Conservation (phyloP, 2,329 filamentous ascomycete genomes). For the Curvularia hawaiiensis region DNA sequence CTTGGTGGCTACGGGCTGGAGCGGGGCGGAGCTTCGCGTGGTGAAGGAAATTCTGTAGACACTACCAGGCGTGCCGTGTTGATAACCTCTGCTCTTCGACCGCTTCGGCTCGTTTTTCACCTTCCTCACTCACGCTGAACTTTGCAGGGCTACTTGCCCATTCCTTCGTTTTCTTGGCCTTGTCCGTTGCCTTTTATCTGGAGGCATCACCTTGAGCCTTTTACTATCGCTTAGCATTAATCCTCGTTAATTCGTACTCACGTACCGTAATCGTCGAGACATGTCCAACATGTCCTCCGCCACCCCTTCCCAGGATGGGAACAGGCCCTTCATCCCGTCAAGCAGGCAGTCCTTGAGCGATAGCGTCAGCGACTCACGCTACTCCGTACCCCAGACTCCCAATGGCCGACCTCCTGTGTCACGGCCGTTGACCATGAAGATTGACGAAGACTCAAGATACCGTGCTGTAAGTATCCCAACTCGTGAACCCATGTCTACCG, state of each 20-base stretch:
- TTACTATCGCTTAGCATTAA: constrained; percentile 16
- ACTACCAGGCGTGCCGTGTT: constrained; percentile 15
- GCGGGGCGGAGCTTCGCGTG: constrained; percentile 8
- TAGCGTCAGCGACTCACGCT: constrained; percentile 13
- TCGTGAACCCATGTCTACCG: not conserved
- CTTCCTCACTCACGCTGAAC: constrained; percentile 10
- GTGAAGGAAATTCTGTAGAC: constrained; percentile 14
- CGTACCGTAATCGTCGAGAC: constrained; percentile 5
- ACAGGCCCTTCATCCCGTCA: constrained; percentile 13
- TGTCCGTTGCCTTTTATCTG: constrained; percentile 1
- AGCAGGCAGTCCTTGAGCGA: constrained; percentile 19
- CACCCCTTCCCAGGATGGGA: constrained; percentile 9
- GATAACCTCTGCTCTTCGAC: constrained; percentile 18
- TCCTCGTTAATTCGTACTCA: constrained; percentile 1
- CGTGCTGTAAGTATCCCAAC: constrained; percentile 24
- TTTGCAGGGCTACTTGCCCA: constrained; percentile 17
- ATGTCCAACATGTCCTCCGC: constrained; percentile 17
- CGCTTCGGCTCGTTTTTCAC: constrained; percentile 9
- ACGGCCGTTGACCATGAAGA: constrained; percentile 26
- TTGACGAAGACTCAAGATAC: constrained; percentile 33
- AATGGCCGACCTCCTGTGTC: constrained; percentile 11
- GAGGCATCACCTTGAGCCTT: constrained; percentile 7
- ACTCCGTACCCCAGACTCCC: constrained; percentile 16
- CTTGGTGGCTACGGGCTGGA: constrained; percentile 13
- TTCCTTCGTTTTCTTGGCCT: constrained; percentile 14